Evolutionary conservation across 169 alveolate genomes (phyloP).

Genomic region (Toxoplasma gondii): DNA sequence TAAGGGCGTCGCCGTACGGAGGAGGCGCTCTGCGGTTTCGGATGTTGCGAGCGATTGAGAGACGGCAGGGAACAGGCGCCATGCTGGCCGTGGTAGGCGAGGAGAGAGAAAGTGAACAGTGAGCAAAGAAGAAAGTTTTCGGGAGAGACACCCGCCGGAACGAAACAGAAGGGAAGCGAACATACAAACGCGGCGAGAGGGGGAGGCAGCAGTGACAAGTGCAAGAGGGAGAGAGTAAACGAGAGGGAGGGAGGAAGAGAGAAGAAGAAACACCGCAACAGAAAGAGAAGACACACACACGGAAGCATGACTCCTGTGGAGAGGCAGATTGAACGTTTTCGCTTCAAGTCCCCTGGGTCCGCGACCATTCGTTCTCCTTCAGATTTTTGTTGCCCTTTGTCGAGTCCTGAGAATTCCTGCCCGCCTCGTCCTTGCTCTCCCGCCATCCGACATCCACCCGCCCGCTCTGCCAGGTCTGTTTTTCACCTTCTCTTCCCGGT

Average conservation of each 20-base stretch:
- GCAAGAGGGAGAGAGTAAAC: background rate
- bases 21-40: constrained; percentile 33
- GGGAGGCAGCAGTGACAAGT: background rate
- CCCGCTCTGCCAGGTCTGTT: background rate
- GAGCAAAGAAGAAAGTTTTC: background rate
- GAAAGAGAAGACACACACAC: background rate
- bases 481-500: background rate
- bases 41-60: background rate
- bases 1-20: background rate
- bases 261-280: background rate
- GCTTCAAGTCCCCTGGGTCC: background rate
- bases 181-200: background rate
- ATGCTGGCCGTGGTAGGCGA: constrained; percentile 17
- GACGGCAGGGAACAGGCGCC: background rate
- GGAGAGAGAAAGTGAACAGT: background rate
- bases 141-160: background rate
- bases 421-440: constrained; percentile 1
- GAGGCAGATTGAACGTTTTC: background rate
- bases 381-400: constrained; percentile 5
- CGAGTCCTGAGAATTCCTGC: background rate
- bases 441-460: background rate
- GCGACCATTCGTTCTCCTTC: background rate
- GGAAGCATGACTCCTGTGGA: background rate
- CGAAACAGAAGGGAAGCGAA: background rate
- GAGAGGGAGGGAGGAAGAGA: background rate